Conservation (phyloP, 441 rosid genomes). For the Kokia cookei region DNA sequence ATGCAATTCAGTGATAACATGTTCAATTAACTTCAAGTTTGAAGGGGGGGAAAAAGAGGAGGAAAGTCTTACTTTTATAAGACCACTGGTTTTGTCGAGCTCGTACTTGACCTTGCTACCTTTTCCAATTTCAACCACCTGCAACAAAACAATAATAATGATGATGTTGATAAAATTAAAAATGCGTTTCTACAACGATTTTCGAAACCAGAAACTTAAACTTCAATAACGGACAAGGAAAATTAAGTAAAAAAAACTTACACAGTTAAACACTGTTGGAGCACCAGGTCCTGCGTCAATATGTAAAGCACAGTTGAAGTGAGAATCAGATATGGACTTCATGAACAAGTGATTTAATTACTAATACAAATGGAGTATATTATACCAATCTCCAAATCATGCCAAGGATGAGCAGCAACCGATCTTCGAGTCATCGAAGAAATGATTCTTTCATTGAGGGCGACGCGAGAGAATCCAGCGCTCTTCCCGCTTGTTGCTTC, state of each 20-base stretch:
- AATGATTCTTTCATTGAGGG: conserved; percentile 73
- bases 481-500: conserved; percentile 19
- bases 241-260: conserved; percentile 26
- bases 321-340: not conserved
- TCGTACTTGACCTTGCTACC: conserved; percentile 97
- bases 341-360: not conserved
- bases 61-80: conserved; percentile 55
- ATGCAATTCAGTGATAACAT: not conserved
- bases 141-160: conserved; percentile 5
- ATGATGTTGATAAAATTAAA: not conserved
- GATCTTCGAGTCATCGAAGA: conserved; percentile 72
- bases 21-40: not conserved
- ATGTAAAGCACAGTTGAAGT: not conserved
- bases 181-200: not conserved
- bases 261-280: conserved; percentile 80
- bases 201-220: not conserved
- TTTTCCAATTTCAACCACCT: conserved; percentile 92
- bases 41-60: not conserved
- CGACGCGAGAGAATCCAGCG: conserved; percentile 20
- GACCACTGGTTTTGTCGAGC: conserved; percentile 84
- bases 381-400: conserved; percentile 80
- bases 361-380: not conserved
- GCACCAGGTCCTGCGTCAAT: conserved; percentile 76
- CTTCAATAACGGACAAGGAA: not conserved
- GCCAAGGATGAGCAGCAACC: conserved; percentile 97